Evolutionary conservation across 1,139 yeast genomes (phyloP).

Genomic region (Geotrichum restrictum): DNA sequence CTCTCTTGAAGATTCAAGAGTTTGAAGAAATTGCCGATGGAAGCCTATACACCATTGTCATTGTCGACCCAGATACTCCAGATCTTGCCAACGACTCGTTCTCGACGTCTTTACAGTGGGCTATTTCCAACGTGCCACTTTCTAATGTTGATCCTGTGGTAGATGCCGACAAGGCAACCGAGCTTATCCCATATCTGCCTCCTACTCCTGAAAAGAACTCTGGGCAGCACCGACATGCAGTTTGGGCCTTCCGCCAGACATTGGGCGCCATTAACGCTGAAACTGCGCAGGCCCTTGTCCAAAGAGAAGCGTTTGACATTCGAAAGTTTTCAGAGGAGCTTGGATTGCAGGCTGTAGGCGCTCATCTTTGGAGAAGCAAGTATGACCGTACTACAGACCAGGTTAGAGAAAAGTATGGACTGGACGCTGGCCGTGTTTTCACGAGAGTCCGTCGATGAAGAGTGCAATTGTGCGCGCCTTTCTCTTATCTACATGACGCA

Average conservation of each 20-base stretch:
- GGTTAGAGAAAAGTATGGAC: slow-evolving; percentile 67
- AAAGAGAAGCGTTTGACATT: slow-evolving; percentile 59
- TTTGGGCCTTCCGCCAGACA: slow-evolving; percentile 84
- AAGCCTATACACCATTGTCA: slow-evolving; percentile 63
- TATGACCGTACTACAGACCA: slow-evolving; percentile 73
- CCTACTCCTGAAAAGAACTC: slow-evolving; percentile 88
- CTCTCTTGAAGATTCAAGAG: slow-evolving; percentile 70
- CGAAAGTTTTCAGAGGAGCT: slow-evolving; percentile 58
- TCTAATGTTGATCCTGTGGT: slow-evolving; percentile 57
- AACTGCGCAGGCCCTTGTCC: slow-evolving; percentile 30
- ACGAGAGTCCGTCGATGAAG: slow-evolving; percentile 23
- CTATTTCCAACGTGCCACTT: slow-evolving; percentile 64
- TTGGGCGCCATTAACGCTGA: slow-evolving; percentile 22
- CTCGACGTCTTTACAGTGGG: slow-evolving; percentile 74
- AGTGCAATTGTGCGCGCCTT: neutral
- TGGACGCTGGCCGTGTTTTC: slow-evolving; percentile 69
- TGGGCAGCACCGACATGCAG: slow-evolving; percentile 74
- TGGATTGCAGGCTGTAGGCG: slow-evolving; percentile 73
- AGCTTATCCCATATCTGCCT: slow-evolving; percentile 65
- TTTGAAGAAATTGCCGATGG: slow-evolving; percentile 52
- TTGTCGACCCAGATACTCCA: slow-evolving; percentile 92
- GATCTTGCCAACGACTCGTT: slow-evolving; percentile 65
- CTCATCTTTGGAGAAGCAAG: slow-evolving; percentile 82
- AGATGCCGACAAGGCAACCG: slow-evolving; percentile 46
- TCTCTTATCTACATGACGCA: slow-evolving; percentile 9